Conservation (phyloP, 345 rosid species). For the Cardiospermum halicacabum region DNA sequence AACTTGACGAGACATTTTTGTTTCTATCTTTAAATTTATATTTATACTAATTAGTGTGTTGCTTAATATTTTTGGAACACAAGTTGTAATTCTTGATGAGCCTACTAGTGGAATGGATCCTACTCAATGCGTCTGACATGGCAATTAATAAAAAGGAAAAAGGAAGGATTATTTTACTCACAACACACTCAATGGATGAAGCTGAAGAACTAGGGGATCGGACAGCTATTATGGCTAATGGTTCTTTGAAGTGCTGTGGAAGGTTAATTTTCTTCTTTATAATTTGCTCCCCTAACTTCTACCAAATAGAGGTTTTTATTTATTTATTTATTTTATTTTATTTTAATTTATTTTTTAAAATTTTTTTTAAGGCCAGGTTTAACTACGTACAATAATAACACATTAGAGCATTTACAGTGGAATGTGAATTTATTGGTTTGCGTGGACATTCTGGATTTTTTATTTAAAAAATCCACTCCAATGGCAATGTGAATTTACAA, state of each 20-base stretch:
- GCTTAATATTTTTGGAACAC: slow-evolving; percentile 27
- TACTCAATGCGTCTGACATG: slow-evolving; percentile 98
- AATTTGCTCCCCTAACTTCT: background rate
- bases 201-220: slow-evolving; percentile 98
- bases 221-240: slow-evolving; percentile 97
- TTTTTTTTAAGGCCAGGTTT: too few relatives aligned
- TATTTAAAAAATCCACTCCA: too few relatives aligned
- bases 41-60: too few relatives aligned
- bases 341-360: slow-evolving; percentile 30
- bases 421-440: too few relatives aligned
- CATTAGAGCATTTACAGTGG: too few relatives aligned
- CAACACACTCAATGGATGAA: slow-evolving; percentile 99
- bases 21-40: slow-evolving; percentile 4
- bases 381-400: too few relatives aligned
- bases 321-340: too few relatives aligned
- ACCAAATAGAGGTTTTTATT: too few relatives aligned
- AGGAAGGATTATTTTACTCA: slow-evolving; percentile 86
- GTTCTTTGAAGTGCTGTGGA: slow-evolving; percentile 95
- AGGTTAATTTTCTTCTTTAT: slow-evolving; percentile 40
- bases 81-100: slow-evolving; percentile 96
- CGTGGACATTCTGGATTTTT: too few relatives aligned
- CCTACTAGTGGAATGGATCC: slow-evolving; percentile 99
- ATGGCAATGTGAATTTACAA: too few relatives aligned
- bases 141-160: slow-evolving; percentile 87
- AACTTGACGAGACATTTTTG: slow-evolving; percentile 8